Conservation (phyloP, 257 asterid species). For the Solanum bulbocastanum region DNA sequence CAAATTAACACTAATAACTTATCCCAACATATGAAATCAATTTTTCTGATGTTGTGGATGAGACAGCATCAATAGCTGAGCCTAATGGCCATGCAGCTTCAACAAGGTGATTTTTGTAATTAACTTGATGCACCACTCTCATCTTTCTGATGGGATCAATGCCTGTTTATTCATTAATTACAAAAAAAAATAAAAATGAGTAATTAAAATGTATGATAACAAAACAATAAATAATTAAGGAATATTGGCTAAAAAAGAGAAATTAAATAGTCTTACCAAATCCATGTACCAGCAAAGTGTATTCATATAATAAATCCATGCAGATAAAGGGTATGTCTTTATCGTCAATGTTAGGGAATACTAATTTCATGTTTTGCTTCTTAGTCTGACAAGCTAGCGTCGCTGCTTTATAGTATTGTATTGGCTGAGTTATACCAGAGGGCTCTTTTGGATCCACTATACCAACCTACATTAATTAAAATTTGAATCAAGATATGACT, state of each 20-base stretch:
- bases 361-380: neutral
- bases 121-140: conserved; percentile 44
- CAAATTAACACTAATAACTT: neutral
- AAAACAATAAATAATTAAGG: too few relatives aligned
- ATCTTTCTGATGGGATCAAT: conserved; percentile 49
- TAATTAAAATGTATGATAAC: neutral
- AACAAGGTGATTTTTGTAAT: conserved; percentile 45
- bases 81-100: conserved; percentile 93
- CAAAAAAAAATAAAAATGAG: neutral
- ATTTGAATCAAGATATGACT: neutral
- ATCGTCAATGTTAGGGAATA: neutral
- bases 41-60: conserved; percentile 13
- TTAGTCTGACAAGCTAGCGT: conserved; percentile 8
- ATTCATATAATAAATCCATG: conserved; percentile 24
- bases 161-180: conserved; percentile 26
- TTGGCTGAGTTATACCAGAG: neutral
- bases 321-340: conserved; percentile 12
- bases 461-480: conserved; percentile 5
- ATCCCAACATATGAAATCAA: neutral
- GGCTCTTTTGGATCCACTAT: neutral
- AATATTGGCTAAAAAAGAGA: neutral
- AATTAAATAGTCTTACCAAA: conserved; percentile 11
- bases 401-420: conserved; percentile 11
- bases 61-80: conserved; percentile 69
- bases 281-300: conserved; percentile 23